Conservation (phyloP, 768 basidiomycete species). For the Strobilomyces dryophilus region DNA sequence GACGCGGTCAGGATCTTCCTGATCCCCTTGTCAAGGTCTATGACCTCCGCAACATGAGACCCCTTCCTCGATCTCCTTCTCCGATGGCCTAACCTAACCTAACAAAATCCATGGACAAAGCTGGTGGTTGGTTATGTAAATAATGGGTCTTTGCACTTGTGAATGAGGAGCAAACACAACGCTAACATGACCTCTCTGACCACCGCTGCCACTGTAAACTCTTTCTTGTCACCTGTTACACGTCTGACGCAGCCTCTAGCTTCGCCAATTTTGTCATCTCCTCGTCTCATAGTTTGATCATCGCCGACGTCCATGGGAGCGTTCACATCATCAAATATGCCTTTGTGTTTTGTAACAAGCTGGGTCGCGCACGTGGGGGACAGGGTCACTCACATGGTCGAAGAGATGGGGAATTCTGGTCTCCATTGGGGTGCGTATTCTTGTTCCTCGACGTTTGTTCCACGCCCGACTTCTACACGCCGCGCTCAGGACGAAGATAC, state of each 20-base stretch:
- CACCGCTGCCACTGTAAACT: constrained; percentile 16
- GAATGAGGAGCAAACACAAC: too few relatives aligned
- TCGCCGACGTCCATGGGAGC: constrained; percentile 84
- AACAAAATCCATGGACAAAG: too few relatives aligned
- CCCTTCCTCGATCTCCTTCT: constrained; percentile 82
- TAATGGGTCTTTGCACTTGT: too few relatives aligned
- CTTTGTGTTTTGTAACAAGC: constrained; percentile 63
- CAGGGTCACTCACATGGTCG: constrained; percentile 83
- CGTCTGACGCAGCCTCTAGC: constrained; percentile 41
- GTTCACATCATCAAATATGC: constrained; percentile 72
- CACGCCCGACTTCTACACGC: constrained; percentile 9
- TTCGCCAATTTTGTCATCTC: constrained; percentile 75
- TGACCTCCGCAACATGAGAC: constrained; percentile 78
- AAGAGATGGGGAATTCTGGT: constrained; percentile 76
- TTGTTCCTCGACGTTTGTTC: not conserved
- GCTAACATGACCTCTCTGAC: too few relatives aligned
- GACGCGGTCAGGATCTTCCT: constrained; percentile 82
- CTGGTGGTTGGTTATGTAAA: too few relatives aligned
- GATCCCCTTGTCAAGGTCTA: constrained; percentile 93
- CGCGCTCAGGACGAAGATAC: constrained; percentile 66
- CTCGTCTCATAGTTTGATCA: constrained; percentile 62
- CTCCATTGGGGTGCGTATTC: constrained; percentile 75
- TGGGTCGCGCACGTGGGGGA: constrained; percentile 82
- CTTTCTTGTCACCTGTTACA: not conserved
- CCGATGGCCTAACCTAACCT: too few relatives aligned